Evolutionary conservation across 495 filamentous ascomycete genomes (phyloP).

Genomic region (Penicillium samsonianum): DNA sequence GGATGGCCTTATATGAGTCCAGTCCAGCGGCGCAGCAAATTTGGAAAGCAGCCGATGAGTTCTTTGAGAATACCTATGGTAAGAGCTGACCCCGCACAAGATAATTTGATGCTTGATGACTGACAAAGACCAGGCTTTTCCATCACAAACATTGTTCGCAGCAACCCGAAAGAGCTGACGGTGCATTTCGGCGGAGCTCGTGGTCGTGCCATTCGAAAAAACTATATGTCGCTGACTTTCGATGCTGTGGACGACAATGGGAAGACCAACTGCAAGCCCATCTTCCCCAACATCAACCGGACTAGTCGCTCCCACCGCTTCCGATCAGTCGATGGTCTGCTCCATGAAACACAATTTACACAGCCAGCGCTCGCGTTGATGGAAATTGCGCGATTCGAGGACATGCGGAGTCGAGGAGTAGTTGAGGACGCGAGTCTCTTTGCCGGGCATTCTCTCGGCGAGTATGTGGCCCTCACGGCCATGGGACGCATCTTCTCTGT

Average conservation of each 20-base stretch:
- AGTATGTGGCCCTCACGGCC: conserved; percentile 39
- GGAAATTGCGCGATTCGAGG: conserved; percentile 37
- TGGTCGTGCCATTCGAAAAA: conserved; percentile 37
- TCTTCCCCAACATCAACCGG: conserved; percentile 27
- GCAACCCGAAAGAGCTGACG: conserved; percentile 43
- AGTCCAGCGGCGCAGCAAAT: conserved; percentile 35
- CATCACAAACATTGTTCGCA: conserved; percentile 38
- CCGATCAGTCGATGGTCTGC: conserved; percentile 26
- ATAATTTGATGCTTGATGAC: neutral
- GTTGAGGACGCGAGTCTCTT: conserved; percentile 29
- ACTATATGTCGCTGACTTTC: conserved; percentile 35
- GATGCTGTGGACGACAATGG: conserved; percentile 20
- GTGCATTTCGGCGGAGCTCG: conserved; percentile 43
- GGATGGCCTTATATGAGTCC: conserved; percentile 41
- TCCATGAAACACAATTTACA: conserved; percentile 45
- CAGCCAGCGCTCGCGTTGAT: conserved; percentile 43
- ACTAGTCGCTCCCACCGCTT: conserved; percentile 6
- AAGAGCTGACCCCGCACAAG: neutral
- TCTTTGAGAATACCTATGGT: conserved; percentile 41
- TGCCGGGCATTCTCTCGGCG: conserved; percentile 48
- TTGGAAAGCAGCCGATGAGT: conserved; percentile 43
- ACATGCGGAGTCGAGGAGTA: conserved; percentile 32
- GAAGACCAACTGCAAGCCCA: conserved; percentile 10
- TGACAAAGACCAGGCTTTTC: conserved; percentile 33
- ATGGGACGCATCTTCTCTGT: conserved; percentile 31